Base-by-base conservation (phyloP, 1,139 yeast genomes). In the Hansenula lynferdii region DNA sequence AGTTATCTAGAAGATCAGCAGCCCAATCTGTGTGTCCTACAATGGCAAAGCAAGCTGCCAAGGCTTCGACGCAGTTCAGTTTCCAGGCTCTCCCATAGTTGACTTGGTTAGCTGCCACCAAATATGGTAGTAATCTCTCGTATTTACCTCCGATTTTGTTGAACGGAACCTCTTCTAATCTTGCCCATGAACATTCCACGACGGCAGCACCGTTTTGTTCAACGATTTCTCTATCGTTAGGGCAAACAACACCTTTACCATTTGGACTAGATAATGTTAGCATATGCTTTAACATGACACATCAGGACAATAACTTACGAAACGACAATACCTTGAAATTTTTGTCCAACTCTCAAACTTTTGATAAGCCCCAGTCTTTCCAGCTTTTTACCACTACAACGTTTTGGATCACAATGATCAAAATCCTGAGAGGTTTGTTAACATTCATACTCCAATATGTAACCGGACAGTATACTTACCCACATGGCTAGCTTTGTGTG, bases 161-260 rank as follows among this genome's bases (percentile, higher is more conserved):
- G 61, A 92, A 92, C 2, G 98, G 98, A n/a, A 92, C 80, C 58
- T 92, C 98, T 41, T 89, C 96, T 18, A 94, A 61, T 44, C 97
- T 68, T 0, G 98, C 98, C 99, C 99, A 92, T 2, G 97, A 89
- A 62, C 97, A 92, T 58, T 92, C 99, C 2, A 92, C 98, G 8
- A 92, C 98, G 0, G 98, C 96, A 11, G 90, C 94, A 25, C 99
- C 99, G 38, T 69, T 62, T 31, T 70, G 69, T 53, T 85, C 96
- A 0, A 90, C 95, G 16, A 86, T 70, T 39, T 77, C 86, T 30
- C 64, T 57, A 60, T 92, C 99, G 49, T 85, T 70, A 0, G 98
- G 98, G 60, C 96, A 87, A 2, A 92, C 97, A 2, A 89, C 94
- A 4, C 78, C 74, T 53, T 80, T 83, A 11, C 97, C 98, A 57